Conservation (phyloP, 1,284 basidiomycete genomes). For the Meira miltonrushii region DNA sequence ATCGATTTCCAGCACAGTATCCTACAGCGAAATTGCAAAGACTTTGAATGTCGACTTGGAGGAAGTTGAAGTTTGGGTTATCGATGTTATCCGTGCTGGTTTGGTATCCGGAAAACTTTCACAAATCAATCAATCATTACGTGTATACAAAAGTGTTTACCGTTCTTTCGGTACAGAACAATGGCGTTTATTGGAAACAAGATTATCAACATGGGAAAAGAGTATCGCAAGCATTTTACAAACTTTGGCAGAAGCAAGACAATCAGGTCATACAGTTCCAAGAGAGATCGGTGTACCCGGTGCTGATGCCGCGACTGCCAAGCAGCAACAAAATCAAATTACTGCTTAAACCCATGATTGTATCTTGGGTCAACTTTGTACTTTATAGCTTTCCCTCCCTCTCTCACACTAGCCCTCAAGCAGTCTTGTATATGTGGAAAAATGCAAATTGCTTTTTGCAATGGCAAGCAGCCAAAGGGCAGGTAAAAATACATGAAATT, state of each 20-base stretch:
- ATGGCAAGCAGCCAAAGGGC: neutral
- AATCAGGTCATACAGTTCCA: neutral
- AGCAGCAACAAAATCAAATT: conserved; percentile 1
- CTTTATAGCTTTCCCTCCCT: neutral
- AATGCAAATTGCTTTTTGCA: neutral
- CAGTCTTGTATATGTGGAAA: neutral
- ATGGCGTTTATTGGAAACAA: conserved; percentile 41
- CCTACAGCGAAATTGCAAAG: conserved; percentile 36
- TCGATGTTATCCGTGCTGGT: conserved; percentile 51
- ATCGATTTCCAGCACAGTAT: conserved; percentile 38
- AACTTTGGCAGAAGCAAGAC: conserved; percentile 11
- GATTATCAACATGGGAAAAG: conserved; percentile 43
- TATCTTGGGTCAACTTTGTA: neutral
- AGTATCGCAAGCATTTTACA: conserved; percentile 37
- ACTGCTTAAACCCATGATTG: neutral
- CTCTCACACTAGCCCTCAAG: neutral
- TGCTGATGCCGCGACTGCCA: conserved; percentile 1
- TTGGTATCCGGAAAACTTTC: conserved; percentile 47
- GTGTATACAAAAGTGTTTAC: conserved; percentile 46
- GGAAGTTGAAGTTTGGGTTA: conserved; percentile 52
- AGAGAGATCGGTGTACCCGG: conserved; percentile 3
- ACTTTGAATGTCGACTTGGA: conserved; percentile 26
- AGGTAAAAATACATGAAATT: neutral
- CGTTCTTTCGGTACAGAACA: conserved; percentile 43
- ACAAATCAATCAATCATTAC: conserved; percentile 43